phyloP scores from a whole-genome alignment of 805 yeast species.

The Sugiyamaella boreocaroliniensis region DNA sequence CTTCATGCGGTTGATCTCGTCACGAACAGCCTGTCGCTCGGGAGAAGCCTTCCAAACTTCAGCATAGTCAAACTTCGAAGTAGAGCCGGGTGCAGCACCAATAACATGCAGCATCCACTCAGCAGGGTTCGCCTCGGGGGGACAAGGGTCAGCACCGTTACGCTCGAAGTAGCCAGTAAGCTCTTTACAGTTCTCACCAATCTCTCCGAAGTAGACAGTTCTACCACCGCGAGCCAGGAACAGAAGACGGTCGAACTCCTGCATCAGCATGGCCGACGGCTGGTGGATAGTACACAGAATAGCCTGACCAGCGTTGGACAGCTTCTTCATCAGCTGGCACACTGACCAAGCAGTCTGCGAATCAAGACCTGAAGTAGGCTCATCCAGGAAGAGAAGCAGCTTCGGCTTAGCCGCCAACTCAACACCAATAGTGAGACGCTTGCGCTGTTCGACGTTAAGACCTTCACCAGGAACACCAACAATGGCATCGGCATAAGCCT shows the following conservation, averaged over 20 bases:
- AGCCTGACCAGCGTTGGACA: constrained; percentile 57
- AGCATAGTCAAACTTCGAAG: constrained; percentile 33
- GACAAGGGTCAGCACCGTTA: constrained; percentile 61
- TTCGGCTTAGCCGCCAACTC: constrained; percentile 62
- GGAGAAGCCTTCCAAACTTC: constrained; percentile 71
- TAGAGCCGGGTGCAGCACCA: constrained; percentile 36
- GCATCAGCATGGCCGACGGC: constrained; percentile 72
- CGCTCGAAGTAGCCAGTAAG: constrained; percentile 61
- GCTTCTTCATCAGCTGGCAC: constrained; percentile 52
- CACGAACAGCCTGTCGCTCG: constrained; percentile 52
- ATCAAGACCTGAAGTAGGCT: constrained; percentile 64
- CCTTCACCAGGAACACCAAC: constrained; percentile 74
- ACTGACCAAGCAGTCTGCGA: constrained; percentile 66
- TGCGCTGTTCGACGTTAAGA: constrained; percentile 55
- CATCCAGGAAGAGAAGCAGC: constrained; percentile 54
- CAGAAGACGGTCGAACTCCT: constrained; percentile 70
- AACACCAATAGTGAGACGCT: constrained; percentile 59
- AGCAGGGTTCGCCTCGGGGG: constrained; percentile 68
- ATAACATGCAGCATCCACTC: constrained; percentile 81
- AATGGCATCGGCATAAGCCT: constrained; percentile 58
- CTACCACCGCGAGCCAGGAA: constrained; percentile 65
- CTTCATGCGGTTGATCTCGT: constrained; percentile 56
- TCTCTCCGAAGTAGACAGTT: constrained; percentile 70
- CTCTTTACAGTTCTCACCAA: constrained; percentile 52
- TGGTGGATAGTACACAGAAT: constrained; percentile 75